Percentiles rank a stretch among this genome's conserved stretches.
Evolutionary conservation across 2,329 filamentous ascomycete species (phyloP).

Genomic region (Scedosporium dehoogii): DNA sequence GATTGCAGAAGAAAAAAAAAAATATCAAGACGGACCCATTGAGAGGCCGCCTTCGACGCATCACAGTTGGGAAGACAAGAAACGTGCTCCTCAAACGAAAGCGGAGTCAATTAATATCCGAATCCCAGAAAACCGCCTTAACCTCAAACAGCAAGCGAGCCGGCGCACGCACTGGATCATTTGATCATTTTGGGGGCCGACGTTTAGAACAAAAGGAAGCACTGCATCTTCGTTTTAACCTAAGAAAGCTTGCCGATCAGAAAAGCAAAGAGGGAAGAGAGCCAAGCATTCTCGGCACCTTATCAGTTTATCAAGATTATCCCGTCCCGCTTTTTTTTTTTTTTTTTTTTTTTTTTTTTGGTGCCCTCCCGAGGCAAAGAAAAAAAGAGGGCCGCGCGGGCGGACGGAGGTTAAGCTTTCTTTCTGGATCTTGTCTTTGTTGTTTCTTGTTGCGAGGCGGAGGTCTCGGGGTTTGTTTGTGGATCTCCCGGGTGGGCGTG

Average conservation of each 20-base stretch:
- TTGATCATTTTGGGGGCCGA: background rate
- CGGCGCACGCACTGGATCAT: background rate
- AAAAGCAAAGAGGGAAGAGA: background rate
- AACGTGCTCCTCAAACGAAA: background rate
- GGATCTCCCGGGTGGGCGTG: no score
- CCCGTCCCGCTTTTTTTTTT: background rate
- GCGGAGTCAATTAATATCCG: background rate
- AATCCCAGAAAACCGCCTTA: background rate
- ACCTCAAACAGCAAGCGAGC: conserved; percentile 1
- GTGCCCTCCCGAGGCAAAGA: background rate
- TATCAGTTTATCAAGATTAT: conserved; percentile 1
- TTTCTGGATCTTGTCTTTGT: no score
- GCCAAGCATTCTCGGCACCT: background rate
- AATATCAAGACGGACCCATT: no score
- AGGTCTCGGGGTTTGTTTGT: no score
- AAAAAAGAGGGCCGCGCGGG: background rate
- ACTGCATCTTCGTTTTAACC: background rate
- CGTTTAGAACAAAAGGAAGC: background rate
- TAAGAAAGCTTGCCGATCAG: background rate
- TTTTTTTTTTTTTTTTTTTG: no score
- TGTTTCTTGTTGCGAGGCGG: no score
- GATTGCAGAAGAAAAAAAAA: no score
- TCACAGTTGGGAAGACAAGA: background rate
- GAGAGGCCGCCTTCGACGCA: no score
- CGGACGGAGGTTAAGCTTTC: background rate